These are phyloP conservation scores for Fraxinus baroniana DNA, from an alignment of 305 asterid species.

Conservation along the genomic window DNA sequence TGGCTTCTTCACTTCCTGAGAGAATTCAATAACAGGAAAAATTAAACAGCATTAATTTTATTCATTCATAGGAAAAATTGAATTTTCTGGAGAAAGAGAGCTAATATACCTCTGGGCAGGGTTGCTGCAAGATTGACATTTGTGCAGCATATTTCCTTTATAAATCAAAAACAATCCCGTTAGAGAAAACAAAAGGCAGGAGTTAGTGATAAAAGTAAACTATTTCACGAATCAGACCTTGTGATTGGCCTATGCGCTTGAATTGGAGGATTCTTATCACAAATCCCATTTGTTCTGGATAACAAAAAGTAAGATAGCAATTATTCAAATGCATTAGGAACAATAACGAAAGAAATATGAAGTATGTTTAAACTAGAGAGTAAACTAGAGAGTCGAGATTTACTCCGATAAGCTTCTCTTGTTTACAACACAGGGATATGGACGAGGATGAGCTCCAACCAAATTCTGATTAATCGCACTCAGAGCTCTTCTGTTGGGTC, in stretches of 20 bases:
- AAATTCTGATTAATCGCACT: constrained; percentile 62
- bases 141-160: constrained; percentile 74
- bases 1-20: constrained; percentile 70
- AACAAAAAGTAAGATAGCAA: constrained; percentile 13
- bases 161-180: constrained; percentile 17
- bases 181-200: constrained; percentile 15
- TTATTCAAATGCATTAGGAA: not conserved
- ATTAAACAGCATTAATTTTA: not conserved
- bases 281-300: constrained; percentile 54
- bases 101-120: constrained; percentile 41
- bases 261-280: constrained; percentile 41
- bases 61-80: not conserved
- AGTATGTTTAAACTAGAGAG: constrained; percentile 18
- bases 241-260: constrained; percentile 68
- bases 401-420: constrained; percentile 74
- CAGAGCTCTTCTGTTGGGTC: constrained; percentile 61
- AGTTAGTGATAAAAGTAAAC: not conserved
- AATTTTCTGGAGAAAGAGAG: not conserved
- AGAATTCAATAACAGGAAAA: not conserved
- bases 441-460: constrained; percentile 44
- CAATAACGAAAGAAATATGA: not conserved
- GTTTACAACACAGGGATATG: constrained; percentile 45
- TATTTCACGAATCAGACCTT: constrained; percentile 41
- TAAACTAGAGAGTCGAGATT: constrained; percentile 29
- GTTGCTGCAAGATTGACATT: constrained; percentile 48